Evolutionary conservation across 2,329 filamentous ascomycete genomes (phyloP).

Genomic region (Fusarium metavorans): DNA sequence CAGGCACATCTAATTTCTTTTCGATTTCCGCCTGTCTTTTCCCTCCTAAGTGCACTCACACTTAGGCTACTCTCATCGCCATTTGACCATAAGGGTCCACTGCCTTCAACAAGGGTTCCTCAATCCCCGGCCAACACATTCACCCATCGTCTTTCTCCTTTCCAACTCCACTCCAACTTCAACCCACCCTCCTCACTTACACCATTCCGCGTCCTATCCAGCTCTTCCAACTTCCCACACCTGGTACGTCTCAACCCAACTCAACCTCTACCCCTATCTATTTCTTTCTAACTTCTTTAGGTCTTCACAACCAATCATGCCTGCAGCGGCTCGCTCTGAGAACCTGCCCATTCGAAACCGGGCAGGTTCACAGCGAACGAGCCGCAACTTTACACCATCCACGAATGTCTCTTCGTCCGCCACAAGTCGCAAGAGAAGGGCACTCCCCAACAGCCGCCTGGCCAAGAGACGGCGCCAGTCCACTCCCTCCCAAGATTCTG

Average conservation of each 20-base stretch:
- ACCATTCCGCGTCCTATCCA: not conserved
- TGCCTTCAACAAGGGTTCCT: not conserved
- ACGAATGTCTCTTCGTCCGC: not conserved
- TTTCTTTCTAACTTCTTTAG: not conserved
- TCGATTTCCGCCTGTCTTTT: not conserved
- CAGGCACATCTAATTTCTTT: not conserved
- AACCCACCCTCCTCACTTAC: not conserved
- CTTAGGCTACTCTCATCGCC: not conserved
- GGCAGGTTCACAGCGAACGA: not conserved
- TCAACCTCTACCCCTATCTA: not conserved
- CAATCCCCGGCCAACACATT: not conserved
- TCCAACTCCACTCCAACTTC: not conserved
- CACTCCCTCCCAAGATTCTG: not conserved
- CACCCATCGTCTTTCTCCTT: not conserved
- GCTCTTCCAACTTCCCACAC: not conserved
- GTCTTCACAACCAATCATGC: not conserved
- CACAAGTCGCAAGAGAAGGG: constrained; percentile 1
- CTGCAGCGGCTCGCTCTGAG: not conserved
- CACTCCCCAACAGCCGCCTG: not conserved
- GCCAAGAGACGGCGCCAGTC: constrained; percentile 6
- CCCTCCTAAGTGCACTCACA: not conserved
- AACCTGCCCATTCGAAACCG: not conserved
- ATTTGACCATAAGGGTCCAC: not conserved
- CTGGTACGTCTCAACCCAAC: not conserved
- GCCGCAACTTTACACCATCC: not conserved